Percentiles rank a stretch among this genome's conserved stretches.
phyloP scores from a whole-genome alignment of 2,329 filamentous ascomycete genomes.

The Colletotrichum sp. region DNA sequence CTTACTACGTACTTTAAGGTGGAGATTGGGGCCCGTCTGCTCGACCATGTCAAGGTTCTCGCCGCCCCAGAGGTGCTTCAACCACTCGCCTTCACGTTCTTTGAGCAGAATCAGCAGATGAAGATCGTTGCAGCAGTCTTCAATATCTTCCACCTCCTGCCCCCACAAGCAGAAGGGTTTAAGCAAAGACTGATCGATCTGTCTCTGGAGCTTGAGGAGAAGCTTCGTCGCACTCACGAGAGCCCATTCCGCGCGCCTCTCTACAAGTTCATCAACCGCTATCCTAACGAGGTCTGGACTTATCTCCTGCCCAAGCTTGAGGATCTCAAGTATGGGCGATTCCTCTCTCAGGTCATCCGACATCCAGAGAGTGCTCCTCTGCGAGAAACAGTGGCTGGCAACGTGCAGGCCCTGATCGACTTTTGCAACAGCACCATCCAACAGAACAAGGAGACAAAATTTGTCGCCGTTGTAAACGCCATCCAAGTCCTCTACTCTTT shows the following conservation, averaged over 20 bases:
- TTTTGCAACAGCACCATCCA: conserved; percentile 66
- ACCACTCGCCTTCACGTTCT: conserved; percentile 90
- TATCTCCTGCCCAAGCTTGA: conserved; percentile 81
- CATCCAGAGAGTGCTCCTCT: conserved; percentile 77
- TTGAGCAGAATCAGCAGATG: conserved; percentile 92
- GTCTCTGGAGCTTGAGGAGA: conserved; percentile 86
- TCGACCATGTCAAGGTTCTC: conserved; percentile 92
- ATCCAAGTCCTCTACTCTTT: conserved; percentile 86
- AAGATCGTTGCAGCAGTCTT: conserved; percentile 94
- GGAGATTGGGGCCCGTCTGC: conserved; percentile 89
- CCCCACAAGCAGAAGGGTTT: conserved; percentile 86
- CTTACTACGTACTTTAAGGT: conserved; percentile 99
- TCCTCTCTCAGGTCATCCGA: conserved; percentile 85
- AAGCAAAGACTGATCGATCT: conserved; percentile 89
- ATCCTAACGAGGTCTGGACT: conserved; percentile 84
- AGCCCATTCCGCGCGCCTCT: conserved; percentile 92
- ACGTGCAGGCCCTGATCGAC: conserved; percentile 74
- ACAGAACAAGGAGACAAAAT: conserved; percentile 72
- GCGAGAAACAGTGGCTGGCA: conserved; percentile 74
- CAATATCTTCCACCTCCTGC: conserved; percentile 96
- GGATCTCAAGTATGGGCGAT: conserved; percentile 85
- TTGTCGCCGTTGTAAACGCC: conserved; percentile 78
- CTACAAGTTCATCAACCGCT: conserved; percentile 92
- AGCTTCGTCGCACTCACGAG: conserved; percentile 82
- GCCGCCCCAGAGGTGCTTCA: conserved; percentile 82